A percentile compares a stretch with the other conserved stretches of the same genome.
Evolutionary conservation across 768 basidiomycete species (phyloP).

Genomic region (Boletus coccyginus): DNA sequence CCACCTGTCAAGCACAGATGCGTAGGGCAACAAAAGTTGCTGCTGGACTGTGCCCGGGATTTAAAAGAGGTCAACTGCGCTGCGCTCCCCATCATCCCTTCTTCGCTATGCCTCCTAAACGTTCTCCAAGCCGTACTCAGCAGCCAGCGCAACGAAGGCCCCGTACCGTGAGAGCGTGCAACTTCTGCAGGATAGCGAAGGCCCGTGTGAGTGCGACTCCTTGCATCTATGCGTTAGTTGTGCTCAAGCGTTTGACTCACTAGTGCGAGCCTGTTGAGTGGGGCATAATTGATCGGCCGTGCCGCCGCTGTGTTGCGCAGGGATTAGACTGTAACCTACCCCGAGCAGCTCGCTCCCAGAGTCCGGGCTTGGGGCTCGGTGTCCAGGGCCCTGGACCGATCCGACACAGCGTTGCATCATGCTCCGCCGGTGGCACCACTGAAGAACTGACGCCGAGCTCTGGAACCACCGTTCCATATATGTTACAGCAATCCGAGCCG

Average conservation of each 20-base stretch:
- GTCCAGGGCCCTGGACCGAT: constrained; percentile 8
- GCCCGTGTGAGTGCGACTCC: constrained; percentile 14
- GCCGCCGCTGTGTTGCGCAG: constrained; percentile 20
- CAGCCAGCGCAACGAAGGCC: constrained; percentile 12
- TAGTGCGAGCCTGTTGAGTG: constrained; percentile 21
- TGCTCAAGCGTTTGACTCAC: constrained; percentile 2
- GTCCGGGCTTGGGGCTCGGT: constrained; percentile 14
- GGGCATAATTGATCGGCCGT: constrained; percentile 16
- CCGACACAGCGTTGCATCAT: neutral
- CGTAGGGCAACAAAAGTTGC: constrained; percentile 4
- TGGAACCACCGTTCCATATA: neutral
- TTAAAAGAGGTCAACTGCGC: constrained; percentile 15
- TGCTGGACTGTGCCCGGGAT: constrained; percentile 7
- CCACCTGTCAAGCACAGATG: constrained; percentile 10
- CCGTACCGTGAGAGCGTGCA: constrained; percentile 17
- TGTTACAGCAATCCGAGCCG: constrained; percentile 6
- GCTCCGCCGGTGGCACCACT: constrained; percentile 3
- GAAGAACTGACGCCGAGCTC: constrained; percentile 7
- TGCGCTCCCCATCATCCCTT: constrained; percentile 9
- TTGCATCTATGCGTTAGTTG: neutral
- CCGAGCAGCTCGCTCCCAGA: constrained; percentile 19
- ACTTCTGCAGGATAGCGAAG: constrained; percentile 17
- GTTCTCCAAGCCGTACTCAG: constrained; percentile 3
- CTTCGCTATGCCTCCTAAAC: constrained; percentile 14
- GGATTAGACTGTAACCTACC: constrained; percentile 12